These are phyloP conservation scores for Paraconiothyrium brasiliense DNA, from an alignment of 2,329 filamentous ascomycete genomes.

Conservation along the genomic window DNA sequence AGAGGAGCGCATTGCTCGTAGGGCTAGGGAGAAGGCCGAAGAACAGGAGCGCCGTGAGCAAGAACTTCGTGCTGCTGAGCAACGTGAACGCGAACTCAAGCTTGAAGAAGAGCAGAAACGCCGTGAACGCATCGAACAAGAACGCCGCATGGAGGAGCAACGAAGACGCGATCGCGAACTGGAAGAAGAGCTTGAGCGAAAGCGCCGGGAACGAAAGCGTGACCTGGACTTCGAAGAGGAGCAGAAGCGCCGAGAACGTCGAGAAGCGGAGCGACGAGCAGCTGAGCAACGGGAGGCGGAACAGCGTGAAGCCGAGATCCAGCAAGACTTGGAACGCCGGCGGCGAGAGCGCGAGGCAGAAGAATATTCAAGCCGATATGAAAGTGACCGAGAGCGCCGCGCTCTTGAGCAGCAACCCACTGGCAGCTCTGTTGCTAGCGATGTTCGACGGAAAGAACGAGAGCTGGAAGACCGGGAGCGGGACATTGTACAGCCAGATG, in stretches of 20 bases:
- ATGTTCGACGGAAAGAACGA: conserved; percentile 44
- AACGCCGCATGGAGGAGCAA: conserved; percentile 34
- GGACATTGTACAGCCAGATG: conserved; percentile 42
- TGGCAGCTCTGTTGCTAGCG: conserved; percentile 42
- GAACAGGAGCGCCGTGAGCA: conserved; percentile 29
- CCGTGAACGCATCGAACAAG: conserved; percentile 33
- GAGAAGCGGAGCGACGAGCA: conserved; percentile 40
- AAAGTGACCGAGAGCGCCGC: conserved; percentile 34
- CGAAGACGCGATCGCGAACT: conserved; percentile 30
- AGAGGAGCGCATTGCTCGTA: conserved; percentile 9
- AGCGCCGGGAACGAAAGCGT: conserved; percentile 34
- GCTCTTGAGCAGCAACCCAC: conserved; percentile 41
- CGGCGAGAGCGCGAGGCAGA: conserved; percentile 37
- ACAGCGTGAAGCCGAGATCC: conserved; percentile 42
- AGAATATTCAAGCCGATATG: conserved; percentile 34
- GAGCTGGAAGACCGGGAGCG: conserved; percentile 47
- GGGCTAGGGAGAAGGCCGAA: conserved; percentile 20
- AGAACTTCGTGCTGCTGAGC: conserved; percentile 32
- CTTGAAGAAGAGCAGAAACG: conserved; percentile 46
- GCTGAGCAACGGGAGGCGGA: conserved; percentile 34
- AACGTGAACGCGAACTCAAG: conserved; percentile 30
- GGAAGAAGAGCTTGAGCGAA: conserved; percentile 37
- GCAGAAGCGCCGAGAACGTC: conserved; percentile 36
- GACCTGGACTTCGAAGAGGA: conserved; percentile 37
- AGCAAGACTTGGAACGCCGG: conserved; percentile 36